Evolutionary conservation across 352 stramenopile species (phyloP), one percentile per base, ranked within the genome.

Genomic region (Albugo laibachii): DNA sequence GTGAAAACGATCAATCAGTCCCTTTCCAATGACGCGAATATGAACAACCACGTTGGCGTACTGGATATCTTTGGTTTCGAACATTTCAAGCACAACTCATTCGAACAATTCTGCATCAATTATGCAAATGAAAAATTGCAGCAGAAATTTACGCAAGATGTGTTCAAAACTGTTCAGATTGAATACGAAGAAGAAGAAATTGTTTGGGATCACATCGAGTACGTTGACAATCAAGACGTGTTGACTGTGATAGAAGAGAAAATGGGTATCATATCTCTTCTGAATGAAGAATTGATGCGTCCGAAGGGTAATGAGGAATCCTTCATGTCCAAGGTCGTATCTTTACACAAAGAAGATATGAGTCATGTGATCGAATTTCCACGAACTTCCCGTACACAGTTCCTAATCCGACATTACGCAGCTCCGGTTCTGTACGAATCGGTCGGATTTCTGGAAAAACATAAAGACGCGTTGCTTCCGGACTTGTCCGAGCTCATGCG

Each of bases 41-140:
- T 83, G 70, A 40, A 66, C 45, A 80, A 89, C 51, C 70, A 86
- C 37, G 89, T 97, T 36, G 94, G 94, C 43, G 87, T 99, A 41
- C 66, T 99, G 46, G 94, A 99, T 81, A 99, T 99, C 57, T 99
- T 98, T 56, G 94, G 94, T 42, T 99, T 99, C 56, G 94, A 99
- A 68, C 93, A 94, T 59, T 99, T 99, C 66, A 92, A 93, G 53
- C 76, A 89, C 64, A 95, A 95, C 64, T 92, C 81, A 47, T 86
- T 83, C 47, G 74, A 86, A 49, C 74, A 86, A 47, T 82, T 86
- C 24, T 79, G 75, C 47, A 84, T 84, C 63, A 84, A 84, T 65
- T 83, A 83, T 37, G 71, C 71, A 11, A 83, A 83, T 56, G 73
- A 86, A 45, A 83, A 84, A 57, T 62, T 86, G 15, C 73, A 86